Base-by-base conservation (phyloP, 208 protist genomes). In the Crithidia acanthocephali region DNA sequence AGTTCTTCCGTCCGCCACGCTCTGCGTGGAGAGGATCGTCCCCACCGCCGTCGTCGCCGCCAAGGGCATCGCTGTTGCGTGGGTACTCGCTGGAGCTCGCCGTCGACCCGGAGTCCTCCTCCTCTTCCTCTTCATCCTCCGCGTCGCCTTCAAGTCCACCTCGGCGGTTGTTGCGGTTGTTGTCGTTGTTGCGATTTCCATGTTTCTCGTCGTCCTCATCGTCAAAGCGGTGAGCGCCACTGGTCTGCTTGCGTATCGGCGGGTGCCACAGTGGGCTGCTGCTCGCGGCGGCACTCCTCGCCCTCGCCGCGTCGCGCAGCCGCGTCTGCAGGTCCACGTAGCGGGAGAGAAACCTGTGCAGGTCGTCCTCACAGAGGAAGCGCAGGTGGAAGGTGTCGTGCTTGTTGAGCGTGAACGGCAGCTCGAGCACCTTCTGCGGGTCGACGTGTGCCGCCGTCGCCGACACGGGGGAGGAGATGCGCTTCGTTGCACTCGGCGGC, bases 311-410 rank as follows among this genome's bases (percentile, higher is more conserved):
- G n/a, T 45, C 35, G 18, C 37, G 2, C 11, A 50, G 5, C 6
- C 2, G 58, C 2, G 62, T 47, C 53, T 69, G 50, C 42, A 76
- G 23, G 22, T 53, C 42, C 0, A 76, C 33, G 55, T 69, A 76
- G 51, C 33, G 18, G 9, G 16, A 16, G 15, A 81, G 45, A 51
- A 78, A 78, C 1, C 22, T 47, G 47, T 23, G 48, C n/a, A 78
- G 18, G 25, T 76, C 69, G 7, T 61, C 50, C 37, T 76, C 68
- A 22, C 13, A 48, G n/a, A 33, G 25, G 30, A 78, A 78, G 15
- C 65, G 72, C n/a, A 78, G 47, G 23, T 30, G 59, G 37, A 72
- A 70, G 13, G 65, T 57, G n/a, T 53, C 25, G n/a, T 22, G 28
- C 7, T 59, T 22, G 28, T 61, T 47, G 11, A 61, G 28, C 13